Evolutionary conservation across 352 stramenopile species (phyloP).

Genomic region (Phytophthora quininea): DNA sequence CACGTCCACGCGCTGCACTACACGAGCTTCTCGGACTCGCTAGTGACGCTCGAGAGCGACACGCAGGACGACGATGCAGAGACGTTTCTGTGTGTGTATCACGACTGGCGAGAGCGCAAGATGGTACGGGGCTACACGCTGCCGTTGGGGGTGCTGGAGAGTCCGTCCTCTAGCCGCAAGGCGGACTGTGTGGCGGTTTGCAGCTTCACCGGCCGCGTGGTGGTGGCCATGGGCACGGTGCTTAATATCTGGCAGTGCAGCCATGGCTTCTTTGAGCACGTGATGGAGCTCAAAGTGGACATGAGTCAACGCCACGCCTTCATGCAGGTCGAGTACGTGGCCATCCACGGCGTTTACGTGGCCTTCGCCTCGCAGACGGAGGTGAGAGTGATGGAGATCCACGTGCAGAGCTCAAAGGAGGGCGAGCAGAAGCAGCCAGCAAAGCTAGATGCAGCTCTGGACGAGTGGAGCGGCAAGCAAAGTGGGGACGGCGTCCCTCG

Average conservation of each 20-base stretch:
- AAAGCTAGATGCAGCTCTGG: slow-evolving; percentile 9
- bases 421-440: slow-evolving; percentile 5
- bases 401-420: slow-evolving; percentile 61
- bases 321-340: slow-evolving; percentile 76
- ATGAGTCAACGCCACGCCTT: slow-evolving; percentile 76
- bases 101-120: slow-evolving; percentile 84
- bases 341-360: slow-evolving; percentile 83
- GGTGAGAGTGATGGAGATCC: slow-evolving; percentile 84
- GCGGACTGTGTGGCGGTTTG: slow-evolving; percentile 80
- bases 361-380: slow-evolving; percentile 78
- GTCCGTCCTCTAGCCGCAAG: slow-evolving; percentile 53
- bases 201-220: slow-evolving; percentile 82
- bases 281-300: slow-evolving; percentile 88
- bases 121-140: slow-evolving; percentile 86
- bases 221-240: slow-evolving; percentile 74
- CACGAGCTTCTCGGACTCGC: slow-evolving; percentile 86
- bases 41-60: slow-evolving; percentile 86
- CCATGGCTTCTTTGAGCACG: slow-evolving; percentile 86
- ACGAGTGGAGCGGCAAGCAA: slow-evolving; percentile 12
- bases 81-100: slow-evolving; percentile 87
- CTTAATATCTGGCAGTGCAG: slow-evolving; percentile 90
- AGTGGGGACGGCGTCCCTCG: slow-evolving; percentile 32
- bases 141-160: slow-evolving; percentile 76
- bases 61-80: slow-evolving; percentile 26
- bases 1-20: slow-evolving; percentile 78